A percentile compares a stretch with the other conserved stretches of the same genome.
These are phyloP conservation scores for Lyophyllum decastes DNA, from an alignment of 768 basidiomycete species.

Conservation along the genomic window DNA sequence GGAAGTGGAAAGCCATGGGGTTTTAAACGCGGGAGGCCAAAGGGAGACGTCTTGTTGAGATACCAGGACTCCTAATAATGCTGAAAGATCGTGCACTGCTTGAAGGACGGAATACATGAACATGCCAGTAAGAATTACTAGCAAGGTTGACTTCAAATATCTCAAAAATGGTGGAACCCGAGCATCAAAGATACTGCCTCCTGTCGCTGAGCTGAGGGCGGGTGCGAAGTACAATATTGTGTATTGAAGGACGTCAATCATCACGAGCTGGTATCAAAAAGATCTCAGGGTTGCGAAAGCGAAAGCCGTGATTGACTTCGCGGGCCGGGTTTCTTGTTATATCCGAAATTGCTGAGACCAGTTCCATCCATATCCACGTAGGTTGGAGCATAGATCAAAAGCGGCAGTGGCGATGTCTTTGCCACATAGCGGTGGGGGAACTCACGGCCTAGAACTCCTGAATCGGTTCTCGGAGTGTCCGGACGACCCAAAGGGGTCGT, in stretches of 20 bases:
- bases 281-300: conserved; percentile 32
- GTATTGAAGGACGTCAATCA: conserved; percentile 48
- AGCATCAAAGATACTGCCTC: conserved; percentile 45
- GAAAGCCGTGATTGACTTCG: conserved; percentile 38
- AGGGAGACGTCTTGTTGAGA: conserved; percentile 49
- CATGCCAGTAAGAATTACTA: conserved; percentile 44
- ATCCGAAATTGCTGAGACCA: conserved; percentile 50
- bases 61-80: conserved; percentile 44
- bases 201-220: conserved; percentile 37
- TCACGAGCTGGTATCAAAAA: conserved; percentile 34
- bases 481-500: conserved; percentile 32
- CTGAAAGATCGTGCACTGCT: conserved; percentile 37
- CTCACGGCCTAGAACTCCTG: conserved; percentile 9
- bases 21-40: conserved; percentile 66
- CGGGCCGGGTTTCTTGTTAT: conserved; percentile 43
- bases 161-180: conserved; percentile 33
- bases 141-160: conserved; percentile 42
- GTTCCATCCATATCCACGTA: conserved; percentile 64
- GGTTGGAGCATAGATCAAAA: conserved; percentile 48
- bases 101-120: conserved; percentile 48
- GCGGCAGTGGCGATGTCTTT: conserved; percentile 36
- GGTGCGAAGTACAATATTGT: conserved; percentile 50
- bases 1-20: conserved; percentile 59
- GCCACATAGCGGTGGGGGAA: conserved; percentile 8
- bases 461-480: conserved; percentile 7